These are phyloP conservation scores for Fennellomyces sp. DNA, from an alignment of 371 early-diverging fungal genomes.

Conservation along the genomic window DNA sequence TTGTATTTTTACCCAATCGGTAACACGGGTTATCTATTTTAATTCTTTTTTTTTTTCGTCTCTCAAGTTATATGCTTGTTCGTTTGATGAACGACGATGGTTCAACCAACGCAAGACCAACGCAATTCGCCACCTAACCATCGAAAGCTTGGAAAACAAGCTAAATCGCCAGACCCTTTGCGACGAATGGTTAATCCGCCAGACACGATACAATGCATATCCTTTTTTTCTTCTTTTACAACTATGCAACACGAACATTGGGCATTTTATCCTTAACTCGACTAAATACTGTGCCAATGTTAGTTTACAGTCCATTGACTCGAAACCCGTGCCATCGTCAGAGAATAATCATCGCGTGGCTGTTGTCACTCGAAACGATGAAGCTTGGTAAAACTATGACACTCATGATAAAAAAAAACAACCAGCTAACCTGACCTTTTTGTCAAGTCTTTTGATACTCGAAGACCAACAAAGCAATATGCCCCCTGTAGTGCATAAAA, in stretches of 20 bases:
- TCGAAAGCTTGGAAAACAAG: neutral
- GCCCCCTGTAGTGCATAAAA: constrained; percentile 28
- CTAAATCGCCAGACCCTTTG: neutral
- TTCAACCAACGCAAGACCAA: constrained; percentile 1
- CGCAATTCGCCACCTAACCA: neutral
- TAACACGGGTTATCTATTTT: no score
- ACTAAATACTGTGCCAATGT: constrained; percentile 27
- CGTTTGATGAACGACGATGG: constrained; percentile 2
- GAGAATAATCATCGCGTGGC: constrained; percentile 14
- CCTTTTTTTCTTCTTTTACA: constrained; percentile 27
- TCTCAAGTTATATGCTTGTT: no score
- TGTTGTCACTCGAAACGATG: constrained; percentile 15
- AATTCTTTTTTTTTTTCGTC: neutral
- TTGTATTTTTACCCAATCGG: no score
- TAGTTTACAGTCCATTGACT: constrained; percentile 11
- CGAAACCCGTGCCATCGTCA: neutral
- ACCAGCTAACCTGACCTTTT: constrained; percentile 3
- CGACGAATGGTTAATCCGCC: constrained; percentile 12
- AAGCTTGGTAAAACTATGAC: constrained; percentile 29
- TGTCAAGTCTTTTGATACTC: constrained; percentile 24
- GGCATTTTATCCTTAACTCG: constrained; percentile 13
- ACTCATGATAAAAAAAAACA: neutral
- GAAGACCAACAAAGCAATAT: constrained; percentile 27
- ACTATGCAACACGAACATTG: constrained; percentile 10
- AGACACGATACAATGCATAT: constrained; percentile 38